These are phyloP conservation scores for Saccharomycopsis microspora DNA, from an alignment of 805 yeast species.

Conservation along the genomic window DNA sequence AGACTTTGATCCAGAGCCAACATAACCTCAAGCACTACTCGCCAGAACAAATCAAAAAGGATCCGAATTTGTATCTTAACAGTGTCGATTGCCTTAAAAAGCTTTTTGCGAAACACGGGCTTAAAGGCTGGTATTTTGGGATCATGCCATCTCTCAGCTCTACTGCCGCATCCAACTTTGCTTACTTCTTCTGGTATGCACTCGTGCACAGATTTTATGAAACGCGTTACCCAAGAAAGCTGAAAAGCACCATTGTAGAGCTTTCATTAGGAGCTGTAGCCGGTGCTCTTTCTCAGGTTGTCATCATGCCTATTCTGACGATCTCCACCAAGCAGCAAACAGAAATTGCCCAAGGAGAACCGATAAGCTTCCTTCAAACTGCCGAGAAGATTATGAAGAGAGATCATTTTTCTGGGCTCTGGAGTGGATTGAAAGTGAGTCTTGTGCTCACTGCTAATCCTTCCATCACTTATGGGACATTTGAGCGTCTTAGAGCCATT, in stretches of 20 bases:
- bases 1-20: constrained; percentile 70
- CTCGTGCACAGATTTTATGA: constrained; percentile 49
- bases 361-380: constrained; percentile 25
- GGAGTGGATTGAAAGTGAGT: constrained; percentile 79
- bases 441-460: constrained; percentile 73
- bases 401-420: constrained; percentile 61
- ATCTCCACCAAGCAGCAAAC: constrained; percentile 63
- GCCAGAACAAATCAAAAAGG: constrained; percentile 17
- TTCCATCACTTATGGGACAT: constrained; percentile 76
- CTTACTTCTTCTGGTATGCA: constrained; percentile 83
- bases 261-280: constrained; percentile 68
- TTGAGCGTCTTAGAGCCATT: constrained; percentile 50
- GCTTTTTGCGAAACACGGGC: constrained; percentile 49
- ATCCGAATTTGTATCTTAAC: constrained; percentile 34
- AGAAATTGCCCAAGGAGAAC: constrained; percentile 24
- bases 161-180: constrained; percentile 67
- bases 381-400: constrained; percentile 42
- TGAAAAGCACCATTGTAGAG: constrained; percentile 50
- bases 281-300: constrained; percentile 71
- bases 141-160: constrained; percentile 55
- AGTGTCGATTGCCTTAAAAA: constrained; percentile 51
- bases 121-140: constrained; percentile 65
- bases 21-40: constrained; percentile 14
- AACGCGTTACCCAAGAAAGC: constrained; percentile 26
- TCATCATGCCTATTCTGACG: constrained; percentile 73